Base-by-base conservation (phyloP, 2,329 filamentous ascomycete genomes). In the Fusarium sp. region DNA sequence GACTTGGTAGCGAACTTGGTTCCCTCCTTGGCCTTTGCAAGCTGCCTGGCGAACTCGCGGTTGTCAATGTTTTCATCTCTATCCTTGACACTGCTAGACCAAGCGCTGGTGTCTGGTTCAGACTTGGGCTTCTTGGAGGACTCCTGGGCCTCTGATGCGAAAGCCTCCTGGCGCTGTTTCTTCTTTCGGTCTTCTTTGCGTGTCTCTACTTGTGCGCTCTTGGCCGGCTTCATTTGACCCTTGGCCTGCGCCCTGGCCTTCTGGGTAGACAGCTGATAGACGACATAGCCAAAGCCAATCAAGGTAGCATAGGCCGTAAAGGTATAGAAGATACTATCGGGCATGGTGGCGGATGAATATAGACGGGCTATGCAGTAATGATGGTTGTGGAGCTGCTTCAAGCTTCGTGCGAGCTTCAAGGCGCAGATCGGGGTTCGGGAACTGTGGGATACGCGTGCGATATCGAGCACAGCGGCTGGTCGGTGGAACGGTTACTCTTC, bases 41-140 rank as follows among this genome's bases (percentile, higher is more conserved):
- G 84, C 77, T 92, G 90, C 74, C 87, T 87, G 33, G 93, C 93
- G 78, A 96, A 95, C 70, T 94, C 91, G 73, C 86, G 87, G 77
- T 91, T 91, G 75, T 90, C 89, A 57, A 89, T 83, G 44, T 86
- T 86, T 62, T 91, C 88, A 34, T 79, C 72, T 40, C 75, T 67
- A 23, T 79, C 72, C 40, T 76, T 65, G 42, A 67, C 74, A 50
- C 64, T 79, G 61, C 72, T 76, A 50, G 76, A 62, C 45, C 72
- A 71, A 33, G 76, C 63, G 38, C 42, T 71, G 10, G 78, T 72
- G 33, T 77, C 71, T 44, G 73, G 77, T 41, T 69, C 68, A 38
- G 78, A 56, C 74, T 83, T 86, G 60, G 82, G 78, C 52, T 79
- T 74, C 61, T 73, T 78, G 65, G 71, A 69, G 47, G 70, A 75